Evolutionary conservation across 192 early-diverging fungal species (phyloP).

Genomic region (Phlyctochytrium bullatum): DNA sequence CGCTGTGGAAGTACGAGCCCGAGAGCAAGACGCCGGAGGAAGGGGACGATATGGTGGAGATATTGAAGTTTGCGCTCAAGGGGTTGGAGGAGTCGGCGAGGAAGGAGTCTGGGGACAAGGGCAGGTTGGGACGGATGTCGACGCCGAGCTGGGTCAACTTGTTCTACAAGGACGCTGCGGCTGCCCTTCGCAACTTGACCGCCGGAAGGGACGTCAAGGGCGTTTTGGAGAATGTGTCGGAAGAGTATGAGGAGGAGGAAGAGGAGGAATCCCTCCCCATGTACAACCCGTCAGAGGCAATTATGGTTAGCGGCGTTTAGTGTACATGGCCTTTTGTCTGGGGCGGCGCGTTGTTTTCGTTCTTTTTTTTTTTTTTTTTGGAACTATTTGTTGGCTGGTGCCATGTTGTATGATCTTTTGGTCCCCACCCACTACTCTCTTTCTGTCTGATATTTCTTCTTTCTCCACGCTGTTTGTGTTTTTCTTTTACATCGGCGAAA

Average conservation of each 20-base stretch:
- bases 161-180: constrained; percentile 2
- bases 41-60: background rate
- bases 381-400: too few relatives aligned
- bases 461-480: too few relatives aligned
- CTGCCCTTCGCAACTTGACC: background rate
- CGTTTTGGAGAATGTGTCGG: background rate
- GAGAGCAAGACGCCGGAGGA: too few relatives aligned
- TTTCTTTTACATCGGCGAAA: too few relatives aligned
- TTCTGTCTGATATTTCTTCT: too few relatives aligned
- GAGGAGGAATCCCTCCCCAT: background rate
- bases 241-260: background rate
- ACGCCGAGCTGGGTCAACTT: background rate
- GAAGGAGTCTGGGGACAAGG: background rate
- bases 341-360: too few relatives aligned
- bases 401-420: too few relatives aligned
- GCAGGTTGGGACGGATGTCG: background rate
- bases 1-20: background rate
- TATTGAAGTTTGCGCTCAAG: background rate
- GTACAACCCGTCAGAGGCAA: too few relatives aligned
- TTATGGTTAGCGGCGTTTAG: too few relatives aligned
- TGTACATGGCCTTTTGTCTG: too few relatives aligned
- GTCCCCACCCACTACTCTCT: too few relatives aligned
- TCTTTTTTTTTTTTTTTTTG: too few relatives aligned
- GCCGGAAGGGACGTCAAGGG: background rate
- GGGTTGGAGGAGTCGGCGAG: background rate